phyloP scores from a whole-genome alignment of 2,329 filamentous ascomycete genomes.

The Pseudogymnoascus sp. region DNA sequence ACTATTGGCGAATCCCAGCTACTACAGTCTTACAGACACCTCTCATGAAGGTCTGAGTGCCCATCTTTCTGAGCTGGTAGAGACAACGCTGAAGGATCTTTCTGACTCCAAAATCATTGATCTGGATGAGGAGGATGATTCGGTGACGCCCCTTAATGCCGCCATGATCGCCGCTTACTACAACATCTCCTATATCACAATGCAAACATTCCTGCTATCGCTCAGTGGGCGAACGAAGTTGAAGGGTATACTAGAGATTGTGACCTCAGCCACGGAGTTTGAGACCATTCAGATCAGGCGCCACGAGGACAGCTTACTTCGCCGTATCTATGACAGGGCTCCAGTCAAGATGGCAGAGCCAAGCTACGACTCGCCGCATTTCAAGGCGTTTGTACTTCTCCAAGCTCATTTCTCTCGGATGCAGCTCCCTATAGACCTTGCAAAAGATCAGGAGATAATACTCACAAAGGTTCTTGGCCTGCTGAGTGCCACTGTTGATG shows the following conservation, averaged over 20 bases:
- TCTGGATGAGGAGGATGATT: slow-evolving; percentile 87
- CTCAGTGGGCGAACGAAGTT: slow-evolving; percentile 83
- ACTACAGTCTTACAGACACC: slow-evolving; percentile 82
- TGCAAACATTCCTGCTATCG: slow-evolving; percentile 96
- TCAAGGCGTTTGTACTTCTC: slow-evolving; percentile 94
- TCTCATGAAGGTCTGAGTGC: slow-evolving; percentile 90
- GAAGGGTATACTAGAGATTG: slow-evolving; percentile 93
- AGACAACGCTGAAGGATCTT: slow-evolving; percentile 84
- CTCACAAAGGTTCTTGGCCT: slow-evolving; percentile 78
- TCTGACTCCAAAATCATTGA: slow-evolving; percentile 92
- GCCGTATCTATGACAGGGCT: slow-evolving; percentile 86
- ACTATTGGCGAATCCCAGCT: slow-evolving; percentile 89
- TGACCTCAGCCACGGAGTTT: slow-evolving; percentile 94
- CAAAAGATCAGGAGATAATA: slow-evolving; percentile 89
- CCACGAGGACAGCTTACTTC: slow-evolving; percentile 80
- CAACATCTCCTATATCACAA: slow-evolving; percentile 98
- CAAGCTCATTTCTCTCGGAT: slow-evolving; percentile 97
- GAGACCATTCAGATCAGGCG: slow-evolving; percentile 89
- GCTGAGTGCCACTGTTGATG: slow-evolving; percentile 86
- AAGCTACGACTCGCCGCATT: slow-evolving; percentile 87
- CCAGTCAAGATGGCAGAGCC: slow-evolving; percentile 91
- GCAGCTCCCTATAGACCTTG: slow-evolving; percentile 90
- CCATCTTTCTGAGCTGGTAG: slow-evolving; percentile 89
- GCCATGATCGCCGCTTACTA: slow-evolving; percentile 99
- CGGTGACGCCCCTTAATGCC: slow-evolving; percentile 80